Conservation (phyloP, 768 basidiomycete species). For the Coprinellus aureogranulatus region DNA sequence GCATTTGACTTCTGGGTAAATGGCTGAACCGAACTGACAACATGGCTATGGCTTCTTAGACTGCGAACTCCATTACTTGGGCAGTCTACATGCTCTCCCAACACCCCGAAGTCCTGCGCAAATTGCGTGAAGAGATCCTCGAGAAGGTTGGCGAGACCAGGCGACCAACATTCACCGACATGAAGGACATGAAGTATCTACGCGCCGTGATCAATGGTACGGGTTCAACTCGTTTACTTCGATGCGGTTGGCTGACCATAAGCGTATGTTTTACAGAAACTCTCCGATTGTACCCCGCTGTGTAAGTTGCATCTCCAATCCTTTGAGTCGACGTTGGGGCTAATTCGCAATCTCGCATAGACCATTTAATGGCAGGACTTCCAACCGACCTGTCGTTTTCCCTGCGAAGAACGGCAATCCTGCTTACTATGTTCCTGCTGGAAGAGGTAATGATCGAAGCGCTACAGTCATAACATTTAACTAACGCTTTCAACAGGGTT, state of each 20-base stretch:
- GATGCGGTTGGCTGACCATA: not conserved
- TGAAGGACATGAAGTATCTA: constrained; percentile 46
- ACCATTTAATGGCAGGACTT: constrained; percentile 28
- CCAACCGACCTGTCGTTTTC: not conserved
- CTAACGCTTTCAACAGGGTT: constrained; percentile 12
- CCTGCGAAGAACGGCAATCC: constrained; percentile 12
- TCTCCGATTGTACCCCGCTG: constrained; percentile 15
- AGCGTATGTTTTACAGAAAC: constrained; percentile 11
- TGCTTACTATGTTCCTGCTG: constrained; percentile 22
- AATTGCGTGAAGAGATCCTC: constrained; percentile 42
- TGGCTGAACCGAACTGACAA: no score
- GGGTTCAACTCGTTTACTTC: not conserved
- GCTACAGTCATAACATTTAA: no score
- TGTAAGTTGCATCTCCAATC: constrained; percentile 8
- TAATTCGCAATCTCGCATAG: constrained; percentile 18
- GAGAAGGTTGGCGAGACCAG: constrained; percentile 34
- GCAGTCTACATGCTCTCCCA: constrained; percentile 42
- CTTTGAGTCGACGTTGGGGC: not conserved
- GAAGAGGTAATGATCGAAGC: constrained; percentile 12
- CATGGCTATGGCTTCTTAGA: constrained; percentile 20
- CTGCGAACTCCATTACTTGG: constrained; percentile 40
- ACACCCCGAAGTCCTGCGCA: constrained; percentile 38
- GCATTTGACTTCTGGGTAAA: not conserved
- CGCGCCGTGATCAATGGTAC: constrained; percentile 34
- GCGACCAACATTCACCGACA: constrained; percentile 42